phyloP scores from a whole-genome alignment of 2,329 filamentous ascomycete species.

The Talaromyces sp. region DNA sequence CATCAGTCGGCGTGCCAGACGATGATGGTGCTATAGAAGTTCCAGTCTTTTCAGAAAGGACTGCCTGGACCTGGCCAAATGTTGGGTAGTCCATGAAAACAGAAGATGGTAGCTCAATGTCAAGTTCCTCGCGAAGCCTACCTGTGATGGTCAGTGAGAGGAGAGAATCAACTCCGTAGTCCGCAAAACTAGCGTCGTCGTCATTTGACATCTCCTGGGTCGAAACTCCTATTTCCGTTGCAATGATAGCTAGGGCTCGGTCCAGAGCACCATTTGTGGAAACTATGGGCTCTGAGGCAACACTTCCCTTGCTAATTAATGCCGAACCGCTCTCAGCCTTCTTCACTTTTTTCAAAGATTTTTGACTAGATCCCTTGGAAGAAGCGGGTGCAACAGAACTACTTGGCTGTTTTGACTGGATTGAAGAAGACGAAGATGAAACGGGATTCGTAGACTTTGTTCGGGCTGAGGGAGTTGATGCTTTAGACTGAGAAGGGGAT shows the following conservation, averaged over 20 bases:
- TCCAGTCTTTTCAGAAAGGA: background rate
- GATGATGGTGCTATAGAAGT: background rate
- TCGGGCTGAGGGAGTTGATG: background rate
- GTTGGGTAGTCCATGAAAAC: slow-evolving; percentile 1
- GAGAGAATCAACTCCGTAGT: slow-evolving; percentile 33
- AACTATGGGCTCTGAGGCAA: background rate
- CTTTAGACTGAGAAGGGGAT: background rate
- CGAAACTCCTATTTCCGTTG: slow-evolving; percentile 22
- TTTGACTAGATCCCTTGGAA: background rate
- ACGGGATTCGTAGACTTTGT: background rate
- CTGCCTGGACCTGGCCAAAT: background rate
- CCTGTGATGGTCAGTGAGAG: slow-evolving; percentile 31
- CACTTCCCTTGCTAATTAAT: background rate
- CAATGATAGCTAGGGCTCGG: slow-evolving; percentile 23
- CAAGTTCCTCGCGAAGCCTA: slow-evolving; percentile 27
- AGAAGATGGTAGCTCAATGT: slow-evolving; percentile 18
- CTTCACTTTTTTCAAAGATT: background rate
- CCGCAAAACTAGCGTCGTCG: slow-evolving; percentile 21
- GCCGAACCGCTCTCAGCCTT: background rate
- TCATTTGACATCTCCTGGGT: slow-evolving; percentile 16
- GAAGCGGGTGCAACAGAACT: background rate
- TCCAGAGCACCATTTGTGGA: background rate
- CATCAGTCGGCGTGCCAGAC: background rate
- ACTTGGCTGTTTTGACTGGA: too few species aligned
- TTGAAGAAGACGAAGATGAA: too few species aligned